Conservation (phyloP, 305 asterid species). For the Andrographis paniculata region DNA sequence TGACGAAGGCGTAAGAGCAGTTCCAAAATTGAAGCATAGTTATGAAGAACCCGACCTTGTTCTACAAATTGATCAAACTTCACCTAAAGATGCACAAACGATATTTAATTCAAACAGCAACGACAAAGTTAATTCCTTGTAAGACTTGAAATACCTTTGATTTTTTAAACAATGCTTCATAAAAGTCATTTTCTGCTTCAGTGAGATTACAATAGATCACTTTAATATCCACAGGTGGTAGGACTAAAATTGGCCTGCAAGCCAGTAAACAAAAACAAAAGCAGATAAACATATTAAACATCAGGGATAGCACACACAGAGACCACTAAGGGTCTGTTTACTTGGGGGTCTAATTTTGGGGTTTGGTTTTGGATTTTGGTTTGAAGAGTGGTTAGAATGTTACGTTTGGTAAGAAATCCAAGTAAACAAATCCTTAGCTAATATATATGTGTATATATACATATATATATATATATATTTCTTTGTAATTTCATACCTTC, state of each 20-base stretch:
- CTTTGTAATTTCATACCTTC: conserved; percentile 52
- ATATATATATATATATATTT: background rate
- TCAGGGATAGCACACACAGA: too few species aligned
- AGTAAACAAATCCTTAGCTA: too few species aligned
- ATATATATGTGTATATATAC: background rate
- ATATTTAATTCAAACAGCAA: conserved; percentile 16
- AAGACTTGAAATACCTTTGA: conserved; percentile 59
- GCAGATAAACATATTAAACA: conserved; percentile 6
- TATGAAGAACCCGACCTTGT: conserved; percentile 98
- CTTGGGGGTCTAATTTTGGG: too few species aligned
- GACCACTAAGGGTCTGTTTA: too few species aligned
- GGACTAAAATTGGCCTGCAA: conserved; percentile 84
- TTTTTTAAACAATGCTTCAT: conserved; percentile 86
- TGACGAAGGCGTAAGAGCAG: conserved; percentile 98
- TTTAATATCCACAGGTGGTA: conserved; percentile 89
- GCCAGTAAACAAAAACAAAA: conserved; percentile 7
- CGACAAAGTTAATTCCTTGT: conserved; percentile 3
- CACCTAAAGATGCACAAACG: conserved; percentile 44
- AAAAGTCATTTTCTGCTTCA: conserved; percentile 86
- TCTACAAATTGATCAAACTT: conserved; percentile 91
- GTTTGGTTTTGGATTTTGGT: too few species aligned
- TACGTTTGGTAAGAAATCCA: too few species aligned
- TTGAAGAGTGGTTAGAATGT: too few species aligned
- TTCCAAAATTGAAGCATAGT: conserved; percentile 96
- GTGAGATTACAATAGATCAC: conserved; percentile 77